Conservation (phyloP, 2,329 filamentous ascomycete species). For the Ramularia endophylla region DNA sequence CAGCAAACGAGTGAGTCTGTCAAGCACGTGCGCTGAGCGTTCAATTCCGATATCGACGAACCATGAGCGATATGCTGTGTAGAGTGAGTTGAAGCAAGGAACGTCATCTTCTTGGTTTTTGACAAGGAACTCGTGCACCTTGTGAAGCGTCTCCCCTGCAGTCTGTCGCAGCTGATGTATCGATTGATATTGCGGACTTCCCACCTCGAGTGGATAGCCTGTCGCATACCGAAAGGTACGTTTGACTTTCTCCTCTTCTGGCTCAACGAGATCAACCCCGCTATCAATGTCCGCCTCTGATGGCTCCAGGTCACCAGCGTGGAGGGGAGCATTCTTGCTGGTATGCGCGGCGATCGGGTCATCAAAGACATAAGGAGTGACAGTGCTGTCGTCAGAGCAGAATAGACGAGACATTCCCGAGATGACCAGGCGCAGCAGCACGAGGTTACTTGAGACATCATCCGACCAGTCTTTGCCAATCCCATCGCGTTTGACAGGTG, state of each 20-base stretch:
- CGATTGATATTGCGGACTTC: constrained; percentile 60
- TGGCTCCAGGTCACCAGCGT: constrained; percentile 17
- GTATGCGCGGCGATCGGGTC: constrained; percentile 52
- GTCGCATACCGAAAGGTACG: constrained; percentile 84
- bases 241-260: constrained; percentile 74
- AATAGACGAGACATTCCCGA: constrained; percentile 89
- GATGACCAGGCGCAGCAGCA: constrained; percentile 79
- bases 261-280: constrained; percentile 53
- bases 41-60: constrained; percentile 98
- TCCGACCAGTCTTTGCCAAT: constrained; percentile 99
- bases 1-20: constrained; percentile 78
- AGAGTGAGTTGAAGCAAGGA: constrained; percentile 86
- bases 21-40: constrained; percentile 85
- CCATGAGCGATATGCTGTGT: constrained; percentile 89
- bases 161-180: constrained; percentile 77
- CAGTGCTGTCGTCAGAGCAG: constrained; percentile 54
- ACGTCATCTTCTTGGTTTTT: constrained; percentile 91
- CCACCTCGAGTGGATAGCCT: constrained; percentile 69
- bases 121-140: constrained; percentile 77
- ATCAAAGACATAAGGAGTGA: constrained; percentile 29
- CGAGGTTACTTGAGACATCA: constrained; percentile 84
- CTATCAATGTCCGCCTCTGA: constrained; percentile 44
- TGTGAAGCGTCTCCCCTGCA: constrained; percentile 73
- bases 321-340: constrained; percentile 27
- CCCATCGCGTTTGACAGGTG: constrained; percentile 80